Percentiles rank a stretch among this genome's conserved stretches.
These are phyloP conservation scores for Solanum chacoense DNA, from an alignment of 305 asterid species.

Conservation along the genomic window DNA sequence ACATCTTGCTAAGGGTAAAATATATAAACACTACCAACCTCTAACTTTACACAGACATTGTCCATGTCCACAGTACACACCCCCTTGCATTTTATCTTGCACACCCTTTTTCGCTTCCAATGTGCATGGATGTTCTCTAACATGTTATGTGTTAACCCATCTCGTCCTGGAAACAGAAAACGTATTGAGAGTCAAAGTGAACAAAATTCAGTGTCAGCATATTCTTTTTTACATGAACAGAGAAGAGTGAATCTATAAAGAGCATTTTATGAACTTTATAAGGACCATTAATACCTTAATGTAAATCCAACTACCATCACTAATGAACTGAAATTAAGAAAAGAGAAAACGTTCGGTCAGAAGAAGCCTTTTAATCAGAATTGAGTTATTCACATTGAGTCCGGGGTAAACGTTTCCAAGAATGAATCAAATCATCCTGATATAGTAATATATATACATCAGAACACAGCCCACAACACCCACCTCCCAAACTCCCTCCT, in stretches of 20 bases:
- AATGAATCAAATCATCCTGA: neutral
- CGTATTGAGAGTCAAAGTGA: neutral
- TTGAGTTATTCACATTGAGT: neutral
- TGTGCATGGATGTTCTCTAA: slow-evolving; percentile 85
- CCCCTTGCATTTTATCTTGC: slow-evolving; percentile 90
- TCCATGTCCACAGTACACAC: slow-evolving; percentile 91
- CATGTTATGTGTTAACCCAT: slow-evolving; percentile 93
- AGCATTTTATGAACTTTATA: neutral
- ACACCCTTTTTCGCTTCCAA: slow-evolving; percentile 84
- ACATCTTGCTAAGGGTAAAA: neutral
- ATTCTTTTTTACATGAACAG: neutral
- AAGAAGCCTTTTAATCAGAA: neutral
- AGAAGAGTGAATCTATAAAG: neutral
- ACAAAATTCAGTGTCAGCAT: neutral
- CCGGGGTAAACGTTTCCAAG: neutral
- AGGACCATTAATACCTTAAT: neutral
- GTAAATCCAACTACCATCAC: neutral
- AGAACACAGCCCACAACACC: neutral
- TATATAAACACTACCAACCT: slow-evolving; percentile 43
- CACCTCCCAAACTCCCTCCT: neutral
- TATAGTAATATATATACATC: neutral
- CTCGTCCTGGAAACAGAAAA: slow-evolving; percentile 53
- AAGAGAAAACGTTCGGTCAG: neutral
- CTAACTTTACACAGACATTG: slow-evolving; percentile 69
- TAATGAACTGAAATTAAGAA: neutral